Base-by-base conservation (phyloP, 805 yeast genomes). In the Metschnikowia colocasiae region DNA sequence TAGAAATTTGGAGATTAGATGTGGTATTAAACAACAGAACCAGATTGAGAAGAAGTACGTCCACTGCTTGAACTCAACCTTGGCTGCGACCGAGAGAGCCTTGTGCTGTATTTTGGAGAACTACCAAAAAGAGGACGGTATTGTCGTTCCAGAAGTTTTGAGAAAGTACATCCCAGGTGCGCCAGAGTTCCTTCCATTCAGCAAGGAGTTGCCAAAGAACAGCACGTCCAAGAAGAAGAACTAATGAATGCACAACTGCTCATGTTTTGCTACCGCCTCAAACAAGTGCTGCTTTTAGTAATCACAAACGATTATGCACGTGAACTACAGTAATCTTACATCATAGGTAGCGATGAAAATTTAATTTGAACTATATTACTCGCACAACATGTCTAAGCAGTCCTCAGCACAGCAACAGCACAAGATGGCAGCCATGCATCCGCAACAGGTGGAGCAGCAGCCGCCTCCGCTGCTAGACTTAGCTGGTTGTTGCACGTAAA, bases 71-170 rank as follows among this genome's bases (percentile, higher is more conserved):
- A 94, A 94, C 81, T 89, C 97, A 45, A 94, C 99, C 36, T 79
- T 94, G 62, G 85, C 96, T 69, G 99, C 99, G 48, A 94, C 99
- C 52, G 95, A 94, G 80, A 88, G 99, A 76, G 96, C 99, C 15
- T 76, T 94, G 63, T 94, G 99, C 76, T 94, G 99, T 79, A 78
- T 94, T 57, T 78, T 94, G 67, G 99, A 94, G 75, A 94, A 94
- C 78, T 94, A 94, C 76, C 99, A 94, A 78, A 94, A 92, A 50
- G 97, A 87, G 65, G 97, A 90, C 53, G 98, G 99, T 63, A 77
- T 92, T 62, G 81, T 81, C 48, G 81, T 94, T 53, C 99, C 99
- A 52, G 95, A 91, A 73, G 98, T 91, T 34, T 81, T 94, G 69
- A 86, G 97, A 78, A 88, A 81, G 69, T 94, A 85, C 78, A 88